Percentiles rank a stretch among this genome's conserved stretches.
Conservation (phyloP, 1,284 basidiomycete species). For the Rhodotorula sp. region DNA sequence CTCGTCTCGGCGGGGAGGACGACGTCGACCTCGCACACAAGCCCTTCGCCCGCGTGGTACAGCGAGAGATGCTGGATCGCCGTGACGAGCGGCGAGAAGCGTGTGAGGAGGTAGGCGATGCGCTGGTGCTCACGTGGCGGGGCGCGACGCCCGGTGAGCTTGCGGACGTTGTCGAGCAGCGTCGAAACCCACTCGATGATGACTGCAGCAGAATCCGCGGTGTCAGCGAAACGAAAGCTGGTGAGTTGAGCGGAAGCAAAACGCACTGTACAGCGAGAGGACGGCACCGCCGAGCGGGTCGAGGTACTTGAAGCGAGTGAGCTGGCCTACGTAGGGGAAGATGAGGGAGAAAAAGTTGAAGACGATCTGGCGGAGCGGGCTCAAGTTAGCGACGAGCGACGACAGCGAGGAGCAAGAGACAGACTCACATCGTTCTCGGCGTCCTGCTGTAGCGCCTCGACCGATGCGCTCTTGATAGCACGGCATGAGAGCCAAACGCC, state of each 20-base stretch:
- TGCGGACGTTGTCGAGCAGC: conserved; percentile 54
- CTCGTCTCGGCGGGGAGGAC: conserved; percentile 53
- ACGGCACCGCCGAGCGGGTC: conserved; percentile 57
- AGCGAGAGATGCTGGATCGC: conserved; percentile 46
- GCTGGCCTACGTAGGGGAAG: conserved; percentile 55
- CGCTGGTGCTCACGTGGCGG: conserved; percentile 47
- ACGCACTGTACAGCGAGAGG: conserved; percentile 52
- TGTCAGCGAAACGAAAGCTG: neutral
- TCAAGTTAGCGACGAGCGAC: neutral
- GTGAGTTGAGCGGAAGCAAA: neutral
- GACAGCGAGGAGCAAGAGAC: neutral
- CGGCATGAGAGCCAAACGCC: conserved; percentile 55
- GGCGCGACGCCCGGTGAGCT: conserved; percentile 48
- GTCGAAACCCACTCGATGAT: conserved; percentile 54
- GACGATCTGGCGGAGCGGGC: conserved; percentile 47
- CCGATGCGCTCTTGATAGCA: conserved; percentile 50
- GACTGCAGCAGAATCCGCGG: conserved; percentile 39
- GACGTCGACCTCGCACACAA: conserved; percentile 49
- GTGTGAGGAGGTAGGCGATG: conserved; percentile 56
- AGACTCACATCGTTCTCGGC: conserved; percentile 40
- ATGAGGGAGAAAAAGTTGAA: conserved; percentile 60
- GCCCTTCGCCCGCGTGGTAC: conserved; percentile 45
- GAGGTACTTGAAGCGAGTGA: conserved; percentile 49
- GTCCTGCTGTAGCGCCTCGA: conserved; percentile 50
- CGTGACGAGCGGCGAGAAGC: conserved; percentile 48